Percentiles rank a stretch among this genome's conserved stretches.
These are phyloP conservation scores for Cercis canadensis DNA, from an alignment of 306 rosid genomes.

Conservation along the genomic window DNA sequence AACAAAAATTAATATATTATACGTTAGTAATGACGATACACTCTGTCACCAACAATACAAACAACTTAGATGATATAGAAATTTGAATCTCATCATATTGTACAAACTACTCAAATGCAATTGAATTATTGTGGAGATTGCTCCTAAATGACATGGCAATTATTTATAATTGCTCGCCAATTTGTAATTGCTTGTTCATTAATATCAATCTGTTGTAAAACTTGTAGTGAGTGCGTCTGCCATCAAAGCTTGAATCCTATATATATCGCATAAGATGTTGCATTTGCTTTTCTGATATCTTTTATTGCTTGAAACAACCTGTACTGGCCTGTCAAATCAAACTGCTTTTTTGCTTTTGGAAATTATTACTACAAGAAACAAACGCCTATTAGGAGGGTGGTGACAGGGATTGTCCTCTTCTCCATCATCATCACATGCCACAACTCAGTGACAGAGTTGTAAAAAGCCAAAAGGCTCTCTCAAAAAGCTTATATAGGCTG, in stretches of 20 bases:
- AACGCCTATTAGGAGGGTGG: slow-evolving; percentile 3
- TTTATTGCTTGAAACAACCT: background rate
- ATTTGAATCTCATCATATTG: too few relatives aligned
- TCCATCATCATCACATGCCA: slow-evolving; percentile 28
- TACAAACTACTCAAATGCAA: too few relatives aligned
- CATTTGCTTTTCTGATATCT: background rate
- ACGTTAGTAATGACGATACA: slow-evolving; percentile 9
- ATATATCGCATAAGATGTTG: background rate
- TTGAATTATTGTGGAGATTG: too few relatives aligned
- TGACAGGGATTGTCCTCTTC: slow-evolving; percentile 26
- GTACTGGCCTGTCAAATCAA: slow-evolving; percentile 28
- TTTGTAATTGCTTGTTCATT: background rate
- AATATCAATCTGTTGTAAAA: background rate
- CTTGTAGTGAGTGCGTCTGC: slow-evolving; percentile 28
- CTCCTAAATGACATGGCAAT: background rate
- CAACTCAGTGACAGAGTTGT: slow-evolving; percentile 9
- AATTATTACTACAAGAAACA: slow-evolving; percentile 6
- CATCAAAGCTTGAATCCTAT: slow-evolving; percentile 25
- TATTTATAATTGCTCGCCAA: background rate
- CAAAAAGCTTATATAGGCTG: background rate
- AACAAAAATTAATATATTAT: background rate
- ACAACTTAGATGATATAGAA: background rate
- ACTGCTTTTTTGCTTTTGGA: slow-evolving; percentile 38
- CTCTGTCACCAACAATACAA: background rate
- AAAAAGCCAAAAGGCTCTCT: background rate